Conservation (phyloP, 306 rosid genomes). For the Betula pendula region DNA sequence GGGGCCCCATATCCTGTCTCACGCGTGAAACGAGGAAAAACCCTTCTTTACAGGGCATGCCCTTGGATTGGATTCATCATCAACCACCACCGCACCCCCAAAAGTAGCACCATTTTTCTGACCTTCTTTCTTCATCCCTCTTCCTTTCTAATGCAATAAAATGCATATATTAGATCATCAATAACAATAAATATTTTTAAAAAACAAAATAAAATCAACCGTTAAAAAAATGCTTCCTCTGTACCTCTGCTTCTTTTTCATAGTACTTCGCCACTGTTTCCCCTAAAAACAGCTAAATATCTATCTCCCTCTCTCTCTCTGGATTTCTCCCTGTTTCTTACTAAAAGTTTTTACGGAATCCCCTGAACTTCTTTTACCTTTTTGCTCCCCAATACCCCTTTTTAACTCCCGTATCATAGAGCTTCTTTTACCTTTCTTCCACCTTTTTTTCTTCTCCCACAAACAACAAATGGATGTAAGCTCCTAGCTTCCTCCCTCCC, state of each 20-base stretch:
- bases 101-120: neutral
- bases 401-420: neutral
- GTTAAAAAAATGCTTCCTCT: neutral
- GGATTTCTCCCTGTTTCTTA: conserved; percentile 10
- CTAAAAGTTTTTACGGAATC: conserved; percentile 36
- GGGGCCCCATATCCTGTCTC: neutral
- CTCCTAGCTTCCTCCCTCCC: no score
- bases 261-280: conserved; percentile 13
- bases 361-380: conserved; percentile 19
- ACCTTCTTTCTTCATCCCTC: no score
- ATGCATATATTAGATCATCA: no score
- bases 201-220: neutral
- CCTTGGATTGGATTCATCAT: conserved; percentile 4
- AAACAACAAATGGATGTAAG: conserved; percentile 29
- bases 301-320: conserved; percentile 28
- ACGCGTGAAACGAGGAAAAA: conserved; percentile 5
- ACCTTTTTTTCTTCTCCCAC: neutral
- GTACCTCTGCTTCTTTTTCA: neutral
- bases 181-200: no score
- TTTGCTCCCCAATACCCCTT: conserved; percentile 3
- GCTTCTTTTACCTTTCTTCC: neutral
- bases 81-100: neutral
- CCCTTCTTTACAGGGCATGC: conserved; percentile 3
- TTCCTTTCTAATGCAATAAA: neutral
- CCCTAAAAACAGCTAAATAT: conserved; percentile 6